Base-by-base conservation (phyloP, 176 grass and related monocot genomes). In the Carex scoparia region DNA sequence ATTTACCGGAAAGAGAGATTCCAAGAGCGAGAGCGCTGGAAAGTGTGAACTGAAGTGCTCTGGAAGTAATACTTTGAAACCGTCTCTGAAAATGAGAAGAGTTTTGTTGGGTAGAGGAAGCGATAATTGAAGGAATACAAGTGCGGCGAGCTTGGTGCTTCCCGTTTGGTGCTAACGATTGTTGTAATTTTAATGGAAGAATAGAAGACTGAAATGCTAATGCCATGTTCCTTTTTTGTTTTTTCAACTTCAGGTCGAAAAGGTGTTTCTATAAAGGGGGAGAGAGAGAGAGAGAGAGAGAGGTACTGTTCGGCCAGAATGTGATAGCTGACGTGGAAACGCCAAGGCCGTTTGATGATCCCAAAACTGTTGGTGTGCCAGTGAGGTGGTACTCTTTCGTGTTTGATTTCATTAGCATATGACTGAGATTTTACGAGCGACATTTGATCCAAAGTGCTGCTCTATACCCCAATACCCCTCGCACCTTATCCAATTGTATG, bases 1-100 rank as follows among this genome's bases (percentile, higher is more conserved):
- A 58, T 79, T 86, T 86, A 91, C 92, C 90, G 40, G 86, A 83
- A 38, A 95, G 88, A 79, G 85, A 95, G 1, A 91, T 42, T 65
- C 85, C 81, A 82, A 95, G 31, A 28, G 91, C 91, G 2, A 95
- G 35, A 38, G 86, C 69, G 37, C 80, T 75, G 55, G 85, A 88
- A 83, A 90, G 32, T 7, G 80, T 31, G 19, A 86, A 57, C 56
- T 89, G 90, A 91, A 92, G 84, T 23, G 91, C 80, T 48, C 80
- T 87, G 11, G 79, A 37, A 19, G 18, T 61, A 3, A 10, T 7
- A 44, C 60, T 11, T 38, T 84, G 32, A 76, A 85, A 2, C 8
- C 63, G 1, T 33, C 61, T 86, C 81, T 87, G 3, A 28, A 80
- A 84, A 13, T 51, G 16, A 30, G 65, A 7, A 68, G 80, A 42